Percentiles rank a stretch among this genome's conserved stretches.
Evolutionary conservation across 2,329 filamentous ascomycete species (phyloP).

Genomic region (Gremmenia infestans): DNA sequence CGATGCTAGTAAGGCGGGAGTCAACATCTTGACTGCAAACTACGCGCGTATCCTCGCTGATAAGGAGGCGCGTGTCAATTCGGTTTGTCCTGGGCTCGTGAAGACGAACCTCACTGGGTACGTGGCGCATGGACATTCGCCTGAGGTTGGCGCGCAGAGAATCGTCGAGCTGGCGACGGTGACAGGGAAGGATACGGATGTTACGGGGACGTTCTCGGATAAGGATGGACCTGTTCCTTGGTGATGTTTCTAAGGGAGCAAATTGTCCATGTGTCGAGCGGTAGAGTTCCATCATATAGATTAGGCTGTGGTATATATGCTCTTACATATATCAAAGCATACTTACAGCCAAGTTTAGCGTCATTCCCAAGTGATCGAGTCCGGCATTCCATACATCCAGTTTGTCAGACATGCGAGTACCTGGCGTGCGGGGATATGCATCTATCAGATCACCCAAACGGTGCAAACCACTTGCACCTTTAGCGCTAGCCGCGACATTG

Average conservation of each 20-base stretch:
- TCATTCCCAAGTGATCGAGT: slow-evolving; percentile 10
- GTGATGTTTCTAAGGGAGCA: neutral
- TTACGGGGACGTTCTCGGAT: slow-evolving; percentile 21
- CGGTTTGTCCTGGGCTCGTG: slow-evolving; percentile 24
- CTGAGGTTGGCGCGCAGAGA: slow-evolving; percentile 22
- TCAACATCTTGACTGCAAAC: slow-evolving; percentile 29
- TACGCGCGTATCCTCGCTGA: slow-evolving; percentile 24
- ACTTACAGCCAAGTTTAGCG: slow-evolving; percentile 5
- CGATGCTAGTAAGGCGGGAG: slow-evolving; percentile 26
- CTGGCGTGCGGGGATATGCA: neutral
- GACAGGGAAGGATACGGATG: slow-evolving; percentile 16
- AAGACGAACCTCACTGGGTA: slow-evolving; percentile 25
- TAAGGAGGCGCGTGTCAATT: slow-evolving; percentile 20
- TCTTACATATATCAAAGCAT: slow-evolving; percentile 1
- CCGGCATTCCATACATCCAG: slow-evolving; percentile 13
- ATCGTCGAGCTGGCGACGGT: slow-evolving; percentile 25
- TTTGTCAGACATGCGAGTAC: neutral
- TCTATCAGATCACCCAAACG: slow-evolving; percentile 8
- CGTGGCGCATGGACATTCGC: slow-evolving; percentile 1
- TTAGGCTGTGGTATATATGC: neutral
- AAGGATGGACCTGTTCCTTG: slow-evolving; percentile 10
- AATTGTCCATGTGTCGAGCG: too few relatives aligned
- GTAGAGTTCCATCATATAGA: neutral
- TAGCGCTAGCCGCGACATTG: neutral
- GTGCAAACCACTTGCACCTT: neutral